A percentile compares a stretch with the other conserved stretches of the same genome.
Evolutionary conservation across 2,329 filamentous ascomycete genomes (phyloP).

Genomic region (Hypoxylon sp.): DNA sequence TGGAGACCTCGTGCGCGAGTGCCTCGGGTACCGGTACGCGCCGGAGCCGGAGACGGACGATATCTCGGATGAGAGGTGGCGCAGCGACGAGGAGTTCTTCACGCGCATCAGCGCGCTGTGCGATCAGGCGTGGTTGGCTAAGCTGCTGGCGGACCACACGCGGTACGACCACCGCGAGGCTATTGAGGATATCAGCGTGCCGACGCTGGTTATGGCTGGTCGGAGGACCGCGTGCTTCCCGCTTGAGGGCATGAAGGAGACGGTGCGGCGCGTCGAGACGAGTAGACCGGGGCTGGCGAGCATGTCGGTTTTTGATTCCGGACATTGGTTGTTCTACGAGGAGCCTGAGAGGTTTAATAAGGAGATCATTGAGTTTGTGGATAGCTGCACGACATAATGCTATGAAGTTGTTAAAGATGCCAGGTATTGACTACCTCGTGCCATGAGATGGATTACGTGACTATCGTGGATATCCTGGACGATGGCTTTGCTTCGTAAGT

Average conservation of each 20-base stretch:
- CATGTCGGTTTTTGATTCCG: slow-evolving; percentile 55
- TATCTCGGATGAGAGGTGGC: slow-evolving; percentile 46
- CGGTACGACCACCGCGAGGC: slow-evolving; percentile 61
- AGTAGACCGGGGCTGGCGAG: slow-evolving; percentile 47
- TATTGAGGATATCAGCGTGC: slow-evolving; percentile 54
- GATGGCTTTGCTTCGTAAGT: not conserved
- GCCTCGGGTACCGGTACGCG: slow-evolving; percentile 56
- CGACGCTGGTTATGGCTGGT: slow-evolving; percentile 57
- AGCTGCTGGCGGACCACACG: slow-evolving; percentile 58
- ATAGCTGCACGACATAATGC: slow-evolving; percentile 21
- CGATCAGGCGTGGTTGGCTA: slow-evolving; percentile 57
- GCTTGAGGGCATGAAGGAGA: slow-evolving; percentile 58
- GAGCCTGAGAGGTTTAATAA: slow-evolving; percentile 57
- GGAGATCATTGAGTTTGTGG: slow-evolving; percentile 55
- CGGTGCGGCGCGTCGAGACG: slow-evolving; percentile 51
- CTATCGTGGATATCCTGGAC: not conserved
- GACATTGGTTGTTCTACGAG: slow-evolving; percentile 61
- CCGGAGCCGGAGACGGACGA: slow-evolving; percentile 47
- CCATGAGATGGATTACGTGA: not conserved
- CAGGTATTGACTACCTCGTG: not conserved
- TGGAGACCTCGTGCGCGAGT: slow-evolving; percentile 53
- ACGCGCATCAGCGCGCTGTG: slow-evolving; percentile 54
- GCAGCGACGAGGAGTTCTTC: slow-evolving; percentile 57
- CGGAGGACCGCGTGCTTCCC: slow-evolving; percentile 58
- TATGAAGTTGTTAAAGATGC: not conserved